phyloP scores from a whole-genome alignment of 371 early-diverging fungal species.

The Zychaea mexicana region DNA sequence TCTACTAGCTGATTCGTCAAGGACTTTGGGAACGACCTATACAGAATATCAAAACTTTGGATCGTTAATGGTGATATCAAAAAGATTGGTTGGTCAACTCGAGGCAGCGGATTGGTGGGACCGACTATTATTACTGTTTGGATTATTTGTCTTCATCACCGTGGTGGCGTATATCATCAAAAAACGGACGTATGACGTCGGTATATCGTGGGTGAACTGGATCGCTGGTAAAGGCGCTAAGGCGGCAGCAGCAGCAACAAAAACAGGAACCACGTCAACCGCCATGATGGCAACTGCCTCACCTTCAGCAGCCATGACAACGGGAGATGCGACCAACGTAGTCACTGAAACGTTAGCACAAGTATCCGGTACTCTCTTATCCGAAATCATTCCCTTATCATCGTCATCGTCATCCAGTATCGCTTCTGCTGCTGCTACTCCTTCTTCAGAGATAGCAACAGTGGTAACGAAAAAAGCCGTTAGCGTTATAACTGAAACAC shows the following conservation, averaged over 20 bases:
- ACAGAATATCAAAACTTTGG: conserved; percentile 66
- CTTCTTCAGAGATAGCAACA: background rate
- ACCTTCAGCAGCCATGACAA: too few relatives aligned
- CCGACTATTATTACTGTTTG: conserved; percentile 64
- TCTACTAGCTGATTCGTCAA: conserved; percentile 65
- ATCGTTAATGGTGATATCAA: conserved; percentile 62
- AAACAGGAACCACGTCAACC: background rate
- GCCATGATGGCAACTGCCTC: background rate
- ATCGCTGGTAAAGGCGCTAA: conserved; percentile 26
- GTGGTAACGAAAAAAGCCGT: background rate
- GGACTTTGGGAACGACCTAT: conserved; percentile 53
- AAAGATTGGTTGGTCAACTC: conserved; percentile 67
- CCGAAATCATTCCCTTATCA: too few relatives aligned
- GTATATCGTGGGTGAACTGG: conserved; percentile 57
- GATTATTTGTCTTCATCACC: conserved; percentile 59
- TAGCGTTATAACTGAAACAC: background rate
- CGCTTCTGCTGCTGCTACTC: background rate
- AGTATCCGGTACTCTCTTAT: too few relatives aligned
- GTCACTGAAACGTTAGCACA: too few relatives aligned
- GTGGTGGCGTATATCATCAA: conserved; percentile 72
- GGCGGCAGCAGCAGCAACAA: background rate
- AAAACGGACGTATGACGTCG: conserved; percentile 69
- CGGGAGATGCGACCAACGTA: too few relatives aligned
- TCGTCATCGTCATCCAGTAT: background rate
- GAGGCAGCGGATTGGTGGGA: conserved; percentile 76